Base-by-base conservation (phyloP, 306 rosid species). In the Comarum palustre region DNA sequence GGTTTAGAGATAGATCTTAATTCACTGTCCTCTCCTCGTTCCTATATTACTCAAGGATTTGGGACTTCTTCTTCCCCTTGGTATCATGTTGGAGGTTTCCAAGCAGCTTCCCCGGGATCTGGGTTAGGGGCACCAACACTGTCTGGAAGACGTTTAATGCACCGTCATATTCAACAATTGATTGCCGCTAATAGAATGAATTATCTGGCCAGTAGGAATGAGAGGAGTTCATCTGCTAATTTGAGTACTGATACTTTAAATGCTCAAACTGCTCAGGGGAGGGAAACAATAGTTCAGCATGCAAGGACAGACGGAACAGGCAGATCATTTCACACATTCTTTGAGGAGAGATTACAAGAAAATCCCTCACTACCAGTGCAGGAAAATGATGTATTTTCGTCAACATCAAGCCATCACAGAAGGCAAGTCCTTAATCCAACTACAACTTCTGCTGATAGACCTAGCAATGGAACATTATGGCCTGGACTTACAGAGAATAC, bases 41-140 rank as follows among this genome's bases (percentile, higher is more conserved):
- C 88, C 11, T 65, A 83, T 38, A 69, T 78, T 43, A 22, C 50
- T 82, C 97, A 83, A 84, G 97, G 90, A 73, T 78, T 83, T 50
- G 86, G 84, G 69, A 80, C 80, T 81, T 74, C 82, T 75, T 47
- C 88, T 22, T 85, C 98, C 66, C 86, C 97, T 51, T 86, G 92
- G 78, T 81, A 86, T 77, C 78, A 84, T 43, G 75, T 78, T 41
- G 88, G 87, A 78, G 84, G 78, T 47, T 80, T 77, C 6, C 95
- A 79, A 73, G 86, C 86, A 75, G 80, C 79, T 66, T 89, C 92
- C 79, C 90, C 91, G 1, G 76, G 80, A 39, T 75, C 93, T 52
- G 91, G 96, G 79, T 84, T 87, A 20, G 96, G 88, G 67, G 97
- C 97, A 32, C 93, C 97, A 8, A 95, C 99, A 60, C 72, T 95